A percentile compares a stretch with the other conserved stretches of the same genome.
These are phyloP conservation scores for Sophora flavescens DNA, from an alignment of 306 rosid genomes.

Conservation along the genomic window DNA sequence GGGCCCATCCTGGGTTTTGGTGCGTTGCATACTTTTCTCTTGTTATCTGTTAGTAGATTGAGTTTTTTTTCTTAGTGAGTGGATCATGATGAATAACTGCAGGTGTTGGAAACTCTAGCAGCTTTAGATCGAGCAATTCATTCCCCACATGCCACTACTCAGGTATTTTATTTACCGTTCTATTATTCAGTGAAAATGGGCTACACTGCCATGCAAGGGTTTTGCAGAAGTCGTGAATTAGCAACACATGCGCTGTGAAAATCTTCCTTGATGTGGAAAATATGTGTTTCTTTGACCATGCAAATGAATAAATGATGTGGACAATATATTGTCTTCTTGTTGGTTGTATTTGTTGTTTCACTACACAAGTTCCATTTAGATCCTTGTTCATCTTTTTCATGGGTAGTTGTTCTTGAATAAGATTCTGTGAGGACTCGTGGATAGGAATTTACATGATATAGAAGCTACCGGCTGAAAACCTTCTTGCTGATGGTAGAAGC, in stretches of 20 bases:
- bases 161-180: conserved; percentile 56
- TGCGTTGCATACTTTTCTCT: conserved; percentile 53
- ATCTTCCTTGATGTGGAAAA: conserved; percentile 26
- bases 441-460: neutral
- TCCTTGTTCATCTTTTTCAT: neutral
- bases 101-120: conserved; percentile 97
- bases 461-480: neutral
- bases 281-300: conserved; percentile 18
- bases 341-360: neutral
- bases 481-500: neutral
- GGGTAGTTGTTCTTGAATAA: neutral
- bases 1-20: conserved; percentile 99
- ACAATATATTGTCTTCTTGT: neutral
- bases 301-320: conserved; percentile 20
- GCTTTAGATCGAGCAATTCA: conserved; percentile 97
- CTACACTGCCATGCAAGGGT: conserved; percentile 31
- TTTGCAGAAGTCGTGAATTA: conserved; percentile 37
- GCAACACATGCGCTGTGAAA: neutral
- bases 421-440: neutral
- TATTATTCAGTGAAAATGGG: conserved; percentile 19
- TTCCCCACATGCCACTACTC: conserved; percentile 97
- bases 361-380: neutral
- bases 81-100: conserved; percentile 40
- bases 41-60: conserved; percentile 24
- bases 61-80: conserved; percentile 34